Evolutionary conservation across 2,329 filamentous ascomycete genomes (phyloP), one percentile per base, ranked within the genome.

Genomic region (Aureobasidium lini): DNA sequence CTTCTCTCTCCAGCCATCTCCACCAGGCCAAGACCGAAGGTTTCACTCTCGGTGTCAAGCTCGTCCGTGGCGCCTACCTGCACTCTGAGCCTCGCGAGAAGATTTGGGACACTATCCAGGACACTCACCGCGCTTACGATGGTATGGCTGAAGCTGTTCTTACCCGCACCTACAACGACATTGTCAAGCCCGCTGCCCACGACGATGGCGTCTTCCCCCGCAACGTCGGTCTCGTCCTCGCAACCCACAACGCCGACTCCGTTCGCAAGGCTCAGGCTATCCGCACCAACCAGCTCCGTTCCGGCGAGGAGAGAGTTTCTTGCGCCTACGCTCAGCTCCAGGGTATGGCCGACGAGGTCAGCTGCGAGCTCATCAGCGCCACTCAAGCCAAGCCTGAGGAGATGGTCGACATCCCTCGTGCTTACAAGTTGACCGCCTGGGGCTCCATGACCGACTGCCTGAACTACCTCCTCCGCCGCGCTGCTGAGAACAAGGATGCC

Each of bases 271-370:
- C 81, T 1, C 77, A 79, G 59, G 66, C 71, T 6, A 72, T 83
- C 9, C 78, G 80, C 54, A 74, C 77, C 46, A 64, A 73, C 18
- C 80, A 82, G 52, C 64, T 72, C 31, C 64, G 66, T 44, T 68
- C 67, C 4, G 68, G 72, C 42, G 62, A 78, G 62, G 42, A 72
- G 2, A 76, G 76, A 4, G 77, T 81, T 1, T 75, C 78, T 2
- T 72, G 84, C 9, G 73, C 75, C 0, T 91, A 90, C 71, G 88
- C 88, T 2, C 92, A 96, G 75, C 82, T 96, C 1, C 88, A 93
- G 76, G 92, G 93, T 42, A 97, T 97, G 93, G 93, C 93, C 1
- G 93, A 97, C 66, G 92, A 96, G 70, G 85, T 97, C 56, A 90
- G 87, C 60, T 80, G 81, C 64, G 73, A 75, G 3, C 70, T 84